phyloP scores from a whole-genome alignment of 23 red algal genomes.

The Chondrus crispus region DNA sequence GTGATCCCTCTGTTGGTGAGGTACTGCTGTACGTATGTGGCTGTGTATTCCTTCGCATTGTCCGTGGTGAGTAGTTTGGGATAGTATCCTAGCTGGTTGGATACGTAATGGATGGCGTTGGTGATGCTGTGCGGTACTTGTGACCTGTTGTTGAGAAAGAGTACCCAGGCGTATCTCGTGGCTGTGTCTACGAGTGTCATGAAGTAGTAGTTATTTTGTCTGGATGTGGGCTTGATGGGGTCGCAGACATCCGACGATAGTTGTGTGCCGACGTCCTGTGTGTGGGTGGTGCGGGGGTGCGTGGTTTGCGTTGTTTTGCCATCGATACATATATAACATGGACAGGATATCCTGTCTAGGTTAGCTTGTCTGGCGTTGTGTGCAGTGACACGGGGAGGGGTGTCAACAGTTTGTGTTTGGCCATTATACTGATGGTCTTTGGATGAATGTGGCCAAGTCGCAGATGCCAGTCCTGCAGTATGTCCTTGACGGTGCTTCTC shows the following conservation, averaged over 20 bases:
- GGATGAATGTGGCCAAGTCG: neutral
- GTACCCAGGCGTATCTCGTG: neutral
- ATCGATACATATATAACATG: too few relatives aligned
- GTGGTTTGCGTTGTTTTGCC: neutral
- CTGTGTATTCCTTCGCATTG: conserved; percentile 27
- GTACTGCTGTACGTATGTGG: neutral
- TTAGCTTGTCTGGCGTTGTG: neutral
- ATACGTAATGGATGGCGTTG: too few relatives aligned
- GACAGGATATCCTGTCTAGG: neutral
- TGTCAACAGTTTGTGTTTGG: neutral
- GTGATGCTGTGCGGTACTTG: neutral
- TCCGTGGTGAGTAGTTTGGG: too few relatives aligned
- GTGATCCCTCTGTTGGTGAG: neutral
- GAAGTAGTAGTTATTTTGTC: neutral
- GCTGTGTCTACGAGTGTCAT: neutral
- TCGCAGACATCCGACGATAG: neutral
- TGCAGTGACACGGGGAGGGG: neutral
- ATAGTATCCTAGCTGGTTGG: neutral
- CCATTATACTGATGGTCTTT: neutral
- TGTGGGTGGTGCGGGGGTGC: neutral
- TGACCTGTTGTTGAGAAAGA: neutral
- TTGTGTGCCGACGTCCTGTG: neutral
- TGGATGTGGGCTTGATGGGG: neutral
- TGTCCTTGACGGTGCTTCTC: too few relatives aligned
- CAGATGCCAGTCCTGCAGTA: neutral